These are phyloP conservation scores for Leccinum broughii DNA, from an alignment of 768 basidiomycete species.

Conservation along the genomic window DNA sequence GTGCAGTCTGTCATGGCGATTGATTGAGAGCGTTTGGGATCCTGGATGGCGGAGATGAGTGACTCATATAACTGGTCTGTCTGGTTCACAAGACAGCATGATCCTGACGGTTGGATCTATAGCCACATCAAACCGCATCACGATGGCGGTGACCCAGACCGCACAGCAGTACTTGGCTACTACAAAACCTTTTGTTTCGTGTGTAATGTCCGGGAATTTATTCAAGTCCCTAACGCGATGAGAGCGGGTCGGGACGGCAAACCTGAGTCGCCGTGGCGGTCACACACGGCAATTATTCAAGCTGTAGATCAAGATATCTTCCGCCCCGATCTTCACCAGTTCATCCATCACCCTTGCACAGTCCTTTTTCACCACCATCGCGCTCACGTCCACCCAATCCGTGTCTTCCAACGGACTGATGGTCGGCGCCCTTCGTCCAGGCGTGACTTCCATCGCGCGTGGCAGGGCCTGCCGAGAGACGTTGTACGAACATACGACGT, in stretches of 20 bases:
- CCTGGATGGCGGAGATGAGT: neutral
- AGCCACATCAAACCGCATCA: neutral
- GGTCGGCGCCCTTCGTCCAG: constrained; percentile 88
- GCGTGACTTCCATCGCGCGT: constrained; percentile 71
- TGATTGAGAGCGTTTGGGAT: neutral
- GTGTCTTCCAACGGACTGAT: constrained; percentile 80
- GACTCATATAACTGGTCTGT: neutral
- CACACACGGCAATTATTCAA: constrained; percentile 93
- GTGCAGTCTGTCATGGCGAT: constrained; percentile 28
- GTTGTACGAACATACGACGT: constrained; percentile 93
- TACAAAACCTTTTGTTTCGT: neutral
- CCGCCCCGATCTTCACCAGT: constrained; percentile 78
- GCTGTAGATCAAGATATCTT: constrained; percentile 88
- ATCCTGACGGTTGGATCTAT: neutral
- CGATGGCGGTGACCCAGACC: neutral
- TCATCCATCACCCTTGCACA: constrained; percentile 88
- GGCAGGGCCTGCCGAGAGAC: constrained; percentile 63
- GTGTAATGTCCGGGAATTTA: neutral
- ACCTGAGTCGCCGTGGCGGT: neutral
- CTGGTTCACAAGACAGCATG: neutral
- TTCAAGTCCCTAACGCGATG: neutral
- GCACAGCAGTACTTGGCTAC: neutral
- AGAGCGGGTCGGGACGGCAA: neutral
- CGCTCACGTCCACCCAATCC: constrained; percentile 89
- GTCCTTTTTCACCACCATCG: constrained; percentile 86